A percentile compares a stretch with the other conserved stretches of the same genome.
Conservation (phyloP, 257 asterid genomes). For the Plantago major region DNA sequence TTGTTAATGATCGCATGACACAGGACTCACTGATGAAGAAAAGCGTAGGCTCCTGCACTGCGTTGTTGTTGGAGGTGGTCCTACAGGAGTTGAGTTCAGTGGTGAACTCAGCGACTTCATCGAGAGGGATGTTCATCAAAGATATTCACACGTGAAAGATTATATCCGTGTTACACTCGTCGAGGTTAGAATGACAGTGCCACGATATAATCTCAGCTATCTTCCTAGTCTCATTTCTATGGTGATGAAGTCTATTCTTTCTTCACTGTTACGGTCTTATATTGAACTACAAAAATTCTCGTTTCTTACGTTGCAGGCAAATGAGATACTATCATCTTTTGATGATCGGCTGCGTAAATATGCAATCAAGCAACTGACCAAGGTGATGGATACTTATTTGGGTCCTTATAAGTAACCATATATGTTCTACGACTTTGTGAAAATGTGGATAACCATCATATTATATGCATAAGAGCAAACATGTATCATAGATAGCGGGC, state of each 20-base stretch:
- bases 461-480: too few species aligned
- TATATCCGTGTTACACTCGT: constrained; percentile 83
- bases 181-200: constrained; percentile 51
- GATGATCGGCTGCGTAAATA: constrained; percentile 84
- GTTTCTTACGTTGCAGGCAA: constrained; percentile 61
- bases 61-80: constrained; percentile 98
- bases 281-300: neutral
- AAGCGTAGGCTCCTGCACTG: constrained; percentile 86
- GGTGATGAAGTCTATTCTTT: constrained; percentile 6
- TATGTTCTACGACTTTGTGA: neutral
- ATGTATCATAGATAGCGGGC: neutral
- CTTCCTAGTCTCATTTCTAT: constrained; percentile 10
- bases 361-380: constrained; percentile 80
- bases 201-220: constrained; percentile 7
- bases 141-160: constrained; percentile 90
- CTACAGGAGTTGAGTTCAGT: constrained; percentile 97
- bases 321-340: constrained; percentile 87
- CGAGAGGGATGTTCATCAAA: constrained; percentile 73
- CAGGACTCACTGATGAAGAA: constrained; percentile 84
- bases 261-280: neutral
- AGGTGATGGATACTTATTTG: constrained; percentile 45
- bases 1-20: constrained; percentile 17
- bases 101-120: constrained; percentile 98
- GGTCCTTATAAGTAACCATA: constrained; percentile 8
- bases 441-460: neutral